These are phyloP conservation scores for Annona squamosa DNA, from an alignment of 164 flowering plant genomes.

Conservation along the genomic window DNA sequence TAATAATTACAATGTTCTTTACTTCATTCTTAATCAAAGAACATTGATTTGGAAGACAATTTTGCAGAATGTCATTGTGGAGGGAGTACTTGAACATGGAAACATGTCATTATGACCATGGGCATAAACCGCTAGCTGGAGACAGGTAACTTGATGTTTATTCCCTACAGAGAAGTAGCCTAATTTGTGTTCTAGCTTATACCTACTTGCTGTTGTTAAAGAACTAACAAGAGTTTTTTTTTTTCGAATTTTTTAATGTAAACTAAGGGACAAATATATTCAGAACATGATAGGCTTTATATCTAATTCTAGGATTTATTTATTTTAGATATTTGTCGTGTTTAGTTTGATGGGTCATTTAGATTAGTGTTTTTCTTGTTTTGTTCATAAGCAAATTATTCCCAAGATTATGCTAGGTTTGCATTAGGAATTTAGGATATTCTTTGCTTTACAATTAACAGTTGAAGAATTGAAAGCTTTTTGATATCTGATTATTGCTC, in stretches of 20 bases:
- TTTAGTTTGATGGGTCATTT: no score
- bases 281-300: no score
- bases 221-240: neutral
- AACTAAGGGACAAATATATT: neutral
- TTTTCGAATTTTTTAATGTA: neutral
- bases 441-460: no score
- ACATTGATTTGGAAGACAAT: neutral
- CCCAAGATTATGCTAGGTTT: no score
- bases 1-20: neutral
- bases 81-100: constrained; percentile 69
- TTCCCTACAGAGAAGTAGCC: neutral
- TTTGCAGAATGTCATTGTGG: constrained; percentile 71
- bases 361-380: no score
- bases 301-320: no score
- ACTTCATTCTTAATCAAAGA: no score
- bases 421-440: no score
- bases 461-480: no score
- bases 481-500: no score
- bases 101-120: constrained; percentile 87
- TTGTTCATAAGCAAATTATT: no score
- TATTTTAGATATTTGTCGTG: no score
- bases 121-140: constrained; percentile 62
- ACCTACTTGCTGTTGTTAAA: neutral
- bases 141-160: constrained; percentile 34
- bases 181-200: neutral